Evolutionary conservation across 495 filamentous ascomycete genomes (phyloP).

Genomic region (Daldinia concentrica): DNA sequence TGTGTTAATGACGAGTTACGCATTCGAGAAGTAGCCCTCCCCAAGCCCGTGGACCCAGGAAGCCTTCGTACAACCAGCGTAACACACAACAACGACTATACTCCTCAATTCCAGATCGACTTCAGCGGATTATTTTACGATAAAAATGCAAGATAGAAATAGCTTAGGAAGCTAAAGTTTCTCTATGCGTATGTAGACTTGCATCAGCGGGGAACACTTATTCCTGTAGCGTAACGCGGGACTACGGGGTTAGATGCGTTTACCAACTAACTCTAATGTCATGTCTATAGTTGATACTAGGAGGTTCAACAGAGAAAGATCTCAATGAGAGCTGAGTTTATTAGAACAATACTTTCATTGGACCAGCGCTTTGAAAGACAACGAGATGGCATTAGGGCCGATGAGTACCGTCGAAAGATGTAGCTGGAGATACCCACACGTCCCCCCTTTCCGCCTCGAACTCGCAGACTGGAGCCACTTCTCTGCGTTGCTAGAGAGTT

Average conservation of each 20-base stretch:
- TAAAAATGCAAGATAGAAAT: neutral
- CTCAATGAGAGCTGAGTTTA: neutral
- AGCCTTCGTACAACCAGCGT: neutral
- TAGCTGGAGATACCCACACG: neutral
- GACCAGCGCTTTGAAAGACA: neutral
- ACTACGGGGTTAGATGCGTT: neutral
- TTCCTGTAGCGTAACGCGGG: neutral
- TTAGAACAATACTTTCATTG: neutral
- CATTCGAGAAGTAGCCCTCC: neutral
- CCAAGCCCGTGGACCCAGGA: slow-evolving; percentile 3
- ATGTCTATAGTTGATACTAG: neutral
- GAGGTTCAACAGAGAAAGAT: neutral
- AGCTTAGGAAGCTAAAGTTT: neutral
- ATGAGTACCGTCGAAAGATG: neutral
- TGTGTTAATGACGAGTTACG: slow-evolving; percentile 1
- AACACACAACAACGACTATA: neutral
- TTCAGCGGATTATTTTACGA: neutral
- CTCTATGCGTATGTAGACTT: neutral
- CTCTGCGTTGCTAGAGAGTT: neutral
- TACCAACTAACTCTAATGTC: neutral
- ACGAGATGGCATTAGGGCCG: neutral
- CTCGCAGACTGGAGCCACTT: neutral
- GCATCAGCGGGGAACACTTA: neutral
- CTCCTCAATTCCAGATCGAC: neutral
- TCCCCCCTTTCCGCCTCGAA: neutral